phyloP scores from a whole-genome alignment of 257 asterid genomes.

The Solanum appendiculatum region DNA sequence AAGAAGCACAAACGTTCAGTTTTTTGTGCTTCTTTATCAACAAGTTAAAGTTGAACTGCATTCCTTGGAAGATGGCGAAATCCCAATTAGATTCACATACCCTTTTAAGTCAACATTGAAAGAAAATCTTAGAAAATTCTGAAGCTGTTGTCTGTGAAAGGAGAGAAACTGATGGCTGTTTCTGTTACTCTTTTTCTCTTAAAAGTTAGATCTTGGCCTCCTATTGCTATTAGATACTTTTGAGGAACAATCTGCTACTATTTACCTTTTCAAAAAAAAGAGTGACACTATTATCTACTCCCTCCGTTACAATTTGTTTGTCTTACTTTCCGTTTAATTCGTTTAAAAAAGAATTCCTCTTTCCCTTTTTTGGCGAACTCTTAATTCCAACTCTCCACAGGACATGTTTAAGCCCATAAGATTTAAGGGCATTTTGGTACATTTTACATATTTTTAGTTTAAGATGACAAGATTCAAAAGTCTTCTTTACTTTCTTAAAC shows the following conservation, averaged over 20 bases:
- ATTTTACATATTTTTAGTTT: too few relatives aligned
- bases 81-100: not conserved
- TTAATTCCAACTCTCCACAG: not conserved
- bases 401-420: not conserved
- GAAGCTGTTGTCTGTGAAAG: not conserved
- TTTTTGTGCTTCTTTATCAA: not conserved
- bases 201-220: not conserved
- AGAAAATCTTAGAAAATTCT: not conserved
- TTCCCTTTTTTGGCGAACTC: not conserved
- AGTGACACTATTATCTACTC: not conserved
- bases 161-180: not conserved
- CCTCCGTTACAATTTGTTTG: not conserved
- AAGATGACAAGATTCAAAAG: not conserved
- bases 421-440: not conserved
- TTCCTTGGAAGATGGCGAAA: not conserved
- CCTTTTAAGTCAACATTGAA: not conserved
- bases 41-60: not conserved
- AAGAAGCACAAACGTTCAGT: not conserved
- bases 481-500: not conserved
- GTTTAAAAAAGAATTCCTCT: not conserved
- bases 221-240: not conserved
- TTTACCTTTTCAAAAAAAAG: not conserved
- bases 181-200: not conserved
- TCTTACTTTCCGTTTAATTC: not conserved
- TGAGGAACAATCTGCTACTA: not conserved